Percentiles rank a stretch among this genome's conserved stretches.
Evolutionary conservation across 2,329 filamentous ascomycete genomes (phyloP).

Genomic region (Hymenoscyphus linearis): DNA sequence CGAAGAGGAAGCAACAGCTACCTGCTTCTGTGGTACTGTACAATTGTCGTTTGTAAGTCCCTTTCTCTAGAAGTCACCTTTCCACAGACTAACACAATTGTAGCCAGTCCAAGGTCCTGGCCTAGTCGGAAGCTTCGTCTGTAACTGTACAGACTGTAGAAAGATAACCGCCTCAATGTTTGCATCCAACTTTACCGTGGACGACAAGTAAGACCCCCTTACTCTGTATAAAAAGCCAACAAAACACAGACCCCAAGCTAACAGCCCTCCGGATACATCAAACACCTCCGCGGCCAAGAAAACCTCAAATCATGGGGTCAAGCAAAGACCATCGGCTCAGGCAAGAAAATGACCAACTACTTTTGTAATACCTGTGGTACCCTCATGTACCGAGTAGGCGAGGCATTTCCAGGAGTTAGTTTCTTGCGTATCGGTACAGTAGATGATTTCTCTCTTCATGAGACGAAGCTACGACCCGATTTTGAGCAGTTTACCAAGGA

Average conservation of each 20-base stretch:
- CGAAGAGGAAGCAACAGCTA: slow-evolving; percentile 47
- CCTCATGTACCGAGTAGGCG: slow-evolving; percentile 50
- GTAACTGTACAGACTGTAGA: slow-evolving; percentile 56
- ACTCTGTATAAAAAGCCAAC: not conserved
- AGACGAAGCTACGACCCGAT: slow-evolving; percentile 48
- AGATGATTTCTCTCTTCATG: slow-evolving; percentile 52
- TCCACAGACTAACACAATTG: not conserved
- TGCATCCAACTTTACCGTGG: slow-evolving; percentile 51
- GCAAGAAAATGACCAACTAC: slow-evolving; percentile 51
- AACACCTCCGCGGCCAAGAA: slow-evolving; percentile 42
- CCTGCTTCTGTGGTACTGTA: slow-evolving; percentile 53
- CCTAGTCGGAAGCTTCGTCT: slow-evolving; percentile 48
- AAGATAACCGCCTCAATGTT: slow-evolving; percentile 61
- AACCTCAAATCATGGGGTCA: slow-evolving; percentile 43
- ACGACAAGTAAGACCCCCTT: slow-evolving; percentile 32
- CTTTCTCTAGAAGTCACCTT: not conserved
- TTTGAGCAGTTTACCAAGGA: slow-evolving; percentile 48
- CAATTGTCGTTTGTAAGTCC: slow-evolving; percentile 47
- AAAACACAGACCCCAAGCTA: not conserved
- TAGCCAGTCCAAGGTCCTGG: slow-evolving; percentile 42
- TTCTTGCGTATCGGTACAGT: slow-evolving; percentile 54
- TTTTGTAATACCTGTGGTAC: slow-evolving; percentile 56
- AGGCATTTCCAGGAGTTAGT: slow-evolving; percentile 38
- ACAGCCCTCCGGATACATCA: slow-evolving; percentile 28
- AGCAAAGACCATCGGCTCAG: slow-evolving; percentile 40